Conservation (phyloP, 306 rosid genomes). For the Heteromeles arbutifolia region DNA sequence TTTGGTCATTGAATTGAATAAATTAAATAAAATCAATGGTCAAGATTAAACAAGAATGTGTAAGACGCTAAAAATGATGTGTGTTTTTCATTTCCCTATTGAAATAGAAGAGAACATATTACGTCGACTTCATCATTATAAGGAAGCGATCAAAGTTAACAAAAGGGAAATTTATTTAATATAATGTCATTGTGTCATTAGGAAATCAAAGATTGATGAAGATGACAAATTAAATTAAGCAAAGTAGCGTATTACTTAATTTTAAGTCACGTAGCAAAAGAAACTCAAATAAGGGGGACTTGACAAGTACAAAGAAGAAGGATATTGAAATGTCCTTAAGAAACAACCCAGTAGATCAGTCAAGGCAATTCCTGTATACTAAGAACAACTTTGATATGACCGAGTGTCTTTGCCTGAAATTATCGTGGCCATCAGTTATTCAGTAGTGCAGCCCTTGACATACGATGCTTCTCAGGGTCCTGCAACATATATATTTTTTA, state of each 20-base stretch:
- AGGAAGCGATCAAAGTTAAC: background rate
- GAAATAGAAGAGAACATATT: background rate
- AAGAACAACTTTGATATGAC: constrained; percentile 26
- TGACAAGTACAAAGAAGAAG: constrained; percentile 21
- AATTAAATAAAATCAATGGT: no score
- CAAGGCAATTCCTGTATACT: constrained; percentile 19
- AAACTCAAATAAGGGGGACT: constrained; percentile 7
- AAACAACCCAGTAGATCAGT: constrained; percentile 16
- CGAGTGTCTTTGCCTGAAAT: background rate
- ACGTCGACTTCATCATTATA: background rate
- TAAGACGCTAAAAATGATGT: no score
- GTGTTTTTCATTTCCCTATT: no score
- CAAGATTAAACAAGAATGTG: no score
- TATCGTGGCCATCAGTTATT: constrained; percentile 42
- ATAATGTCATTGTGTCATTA: background rate
- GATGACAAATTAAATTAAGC: constrained; percentile 13
- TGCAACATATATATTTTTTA: constrained; percentile 10
- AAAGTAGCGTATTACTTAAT: constrained; percentile 15
- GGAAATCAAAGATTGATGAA: background rate
- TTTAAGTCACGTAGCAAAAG: constrained; percentile 26
- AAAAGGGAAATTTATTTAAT: background rate
- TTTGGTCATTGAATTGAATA: no score
- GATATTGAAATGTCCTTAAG: constrained; percentile 26
- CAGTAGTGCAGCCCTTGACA: constrained; percentile 64
- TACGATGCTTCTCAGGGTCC: constrained; percentile 67